Evolutionary conservation across 805 yeast species (phyloP).

Genomic region (Metschnikowia lochheadii): DNA sequence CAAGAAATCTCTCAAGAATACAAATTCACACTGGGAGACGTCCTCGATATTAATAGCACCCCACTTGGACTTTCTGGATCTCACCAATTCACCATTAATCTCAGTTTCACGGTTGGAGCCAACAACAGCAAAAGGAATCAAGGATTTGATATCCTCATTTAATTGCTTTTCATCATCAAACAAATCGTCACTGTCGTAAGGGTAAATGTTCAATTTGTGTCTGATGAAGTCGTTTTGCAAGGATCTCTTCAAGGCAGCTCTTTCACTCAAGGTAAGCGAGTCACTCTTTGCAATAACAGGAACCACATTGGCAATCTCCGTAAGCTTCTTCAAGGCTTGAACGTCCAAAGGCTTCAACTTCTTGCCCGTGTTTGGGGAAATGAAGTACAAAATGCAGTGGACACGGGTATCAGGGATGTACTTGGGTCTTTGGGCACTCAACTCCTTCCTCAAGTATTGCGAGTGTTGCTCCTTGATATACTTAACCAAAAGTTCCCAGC

Average conservation of each 20-base stretch:
- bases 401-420: conserved; percentile 83
- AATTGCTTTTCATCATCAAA: conserved; percentile 69
- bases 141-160: conserved; percentile 64
- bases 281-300: conserved; percentile 96
- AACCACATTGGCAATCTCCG: conserved; percentile 89
- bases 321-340: conserved; percentile 73
- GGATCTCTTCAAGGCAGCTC: conserved; percentile 69
- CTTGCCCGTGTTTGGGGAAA: conserved; percentile 75
- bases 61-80: conserved; percentile 93
- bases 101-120: conserved; percentile 81
- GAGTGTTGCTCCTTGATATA: conserved; percentile 95
- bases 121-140: conserved; percentile 90
- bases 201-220: conserved; percentile 76
- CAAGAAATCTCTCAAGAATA: conserved; percentile 86
- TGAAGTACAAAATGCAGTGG: conserved; percentile 87
- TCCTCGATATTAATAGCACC: conserved; percentile 92
- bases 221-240: conserved; percentile 73
- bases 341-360: conserved; percentile 84
- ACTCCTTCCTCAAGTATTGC: conserved; percentile 83
- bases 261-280: conserved; percentile 80
- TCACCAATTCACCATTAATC: conserved; percentile 72
- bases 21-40: conserved; percentile 92
- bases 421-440: conserved; percentile 89
- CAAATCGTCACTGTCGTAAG: conserved; percentile 68
- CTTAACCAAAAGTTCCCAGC: conserved; percentile 95